Base-by-base conservation (phyloP, 805 yeast species). In the Monosporozyma unispora region DNA sequence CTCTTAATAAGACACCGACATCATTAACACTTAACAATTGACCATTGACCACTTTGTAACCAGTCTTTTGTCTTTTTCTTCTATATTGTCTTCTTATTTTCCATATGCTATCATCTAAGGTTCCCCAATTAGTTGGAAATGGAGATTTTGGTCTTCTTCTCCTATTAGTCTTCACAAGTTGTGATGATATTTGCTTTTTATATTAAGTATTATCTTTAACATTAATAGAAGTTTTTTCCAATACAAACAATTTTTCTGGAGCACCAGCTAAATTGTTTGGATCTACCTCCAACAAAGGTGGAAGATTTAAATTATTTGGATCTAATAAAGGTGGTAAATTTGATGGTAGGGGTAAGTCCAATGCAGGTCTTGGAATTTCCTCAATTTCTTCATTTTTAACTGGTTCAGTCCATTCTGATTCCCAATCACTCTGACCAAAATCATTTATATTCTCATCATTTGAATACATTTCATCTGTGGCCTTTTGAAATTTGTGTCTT, bases 31-130 rank as follows among this genome's bases (percentile, higher is more conserved):
- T 47, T 46, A 63, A 55, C 16, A 64, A 47, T 47, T 53, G 58
- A 22, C 67, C 68, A 33, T 57, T 52, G 2, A 60, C 60, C n/a
- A 60, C 63, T 27, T 52, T 57, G 38, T 50, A 53, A 1, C 64
- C 64, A 7, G 29, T 29, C 10, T n/a, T 14, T 3, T 5, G 18
- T 35, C 31, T 33, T 33, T 4, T 16, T 4, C 38, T 4, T 33
- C 38, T 33, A 16, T 33, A 16, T 33, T 16, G 19, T 33, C 38
- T 33, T 33, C 18, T 16, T 16, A 33, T 4, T 6, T 33, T 33
- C 38, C 38, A 16, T 33, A 33, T 33, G 4, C 38, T 33, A 16
- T 33, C 19, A 33, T 33, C 18, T 33, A 33, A 14, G 4, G 19
- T 33, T 3, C 19, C 38, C 38, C 18, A n/a, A 33, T 33, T 16